These are phyloP conservation scores for Anastatica hierochuntica DNA, from an alignment of 345 rosid species.

Conservation along the genomic window DNA sequence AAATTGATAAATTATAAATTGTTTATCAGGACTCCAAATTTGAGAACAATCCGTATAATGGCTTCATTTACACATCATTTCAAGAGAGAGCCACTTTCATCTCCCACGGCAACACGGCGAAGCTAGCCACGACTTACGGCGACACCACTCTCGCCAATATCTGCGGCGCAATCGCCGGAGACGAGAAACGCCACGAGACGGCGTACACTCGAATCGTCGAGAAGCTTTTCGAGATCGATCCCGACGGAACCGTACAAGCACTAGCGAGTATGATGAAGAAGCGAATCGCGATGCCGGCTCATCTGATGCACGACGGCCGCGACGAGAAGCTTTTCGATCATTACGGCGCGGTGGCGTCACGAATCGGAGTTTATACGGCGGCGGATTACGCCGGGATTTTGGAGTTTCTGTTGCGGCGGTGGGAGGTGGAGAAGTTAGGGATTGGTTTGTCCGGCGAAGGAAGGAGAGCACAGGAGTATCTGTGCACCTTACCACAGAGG, in stretches of 20 bases:
- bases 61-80: slow-evolving; percentile 55
- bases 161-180: slow-evolving; percentile 47
- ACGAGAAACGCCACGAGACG: slow-evolving; percentile 52
- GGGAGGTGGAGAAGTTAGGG: slow-evolving; percentile 38
- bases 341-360: slow-evolving; percentile 41
- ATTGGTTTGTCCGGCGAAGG: slow-evolving; percentile 38
- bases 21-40: slow-evolving; percentile 35
- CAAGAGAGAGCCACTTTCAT: slow-evolving; percentile 59
- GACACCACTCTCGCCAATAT: slow-evolving; percentile 37
- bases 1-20: too few species aligned
- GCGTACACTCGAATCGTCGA: slow-evolving; percentile 44
- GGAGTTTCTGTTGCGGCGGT: slow-evolving; percentile 37
- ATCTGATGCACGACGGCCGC: slow-evolving; percentile 42
- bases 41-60: slow-evolving; percentile 45
- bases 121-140: slow-evolving; percentile 30
- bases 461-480: slow-evolving; percentile 33
- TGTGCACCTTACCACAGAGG: slow-evolving; percentile 37
- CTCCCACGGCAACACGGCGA: slow-evolving; percentile 52
- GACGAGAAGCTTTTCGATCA: slow-evolving; percentile 38
- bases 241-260: slow-evolving; percentile 35
- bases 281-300: slow-evolving; percentile 49
- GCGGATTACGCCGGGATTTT: slow-evolving; percentile 42
- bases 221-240: slow-evolving; percentile 46
- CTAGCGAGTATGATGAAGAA: slow-evolving; percentile 51
- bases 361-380: slow-evolving; percentile 44